Base-by-base conservation (phyloP, 805 yeast species). In the Saccharomycopsis guyanensis region DNA sequence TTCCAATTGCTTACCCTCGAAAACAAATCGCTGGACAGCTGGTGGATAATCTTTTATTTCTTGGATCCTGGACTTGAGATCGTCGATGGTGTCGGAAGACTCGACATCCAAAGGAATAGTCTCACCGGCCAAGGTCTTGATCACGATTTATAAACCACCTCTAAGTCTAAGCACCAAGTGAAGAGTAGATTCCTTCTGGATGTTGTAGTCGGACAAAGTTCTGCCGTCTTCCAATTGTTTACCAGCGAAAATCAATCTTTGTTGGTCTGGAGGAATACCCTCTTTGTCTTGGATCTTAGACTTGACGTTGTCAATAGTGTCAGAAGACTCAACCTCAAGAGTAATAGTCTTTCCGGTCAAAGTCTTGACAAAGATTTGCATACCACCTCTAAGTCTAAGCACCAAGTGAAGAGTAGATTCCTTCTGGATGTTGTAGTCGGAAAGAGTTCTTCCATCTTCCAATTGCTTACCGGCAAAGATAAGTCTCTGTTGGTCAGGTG, bases 251-350 rank as follows among this genome's bases (percentile, higher is more conserved):
- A 78, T 78, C 55, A 78, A 68, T 69, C 85, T 71, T 58, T 78
- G 85, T 61, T 78, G 84, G 62, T 78, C 84, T 46, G 84, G 83
- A 54, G 84, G 84, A 56, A 78, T 78, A 57, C 84, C 84, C 61
- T 78, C 83, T 60, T 78, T 78, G 60, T 78, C 84, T 64, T 78
- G 84, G 51, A 78, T 78, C 65, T 78, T 78, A 27, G 75, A 66
- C 65, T 76, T 78, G 53, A 75, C 80, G 48, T 75, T 76, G 61
- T 76, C 80, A 53, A 76, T 76, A 40, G 80, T 76, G 62, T 75
- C 80, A 3, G 80, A 74, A 18, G 80, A 74, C 57, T 75, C 80
- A 34, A 75, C 80, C 60, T 75, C 81, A 46, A 75, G 65, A 29
- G 81, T 75, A 52, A 76, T 75, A 36, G 80, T 76, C 66, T 75